Base-by-base conservation (phyloP, 345 rosid species). In the Adansonia digitata region DNA sequence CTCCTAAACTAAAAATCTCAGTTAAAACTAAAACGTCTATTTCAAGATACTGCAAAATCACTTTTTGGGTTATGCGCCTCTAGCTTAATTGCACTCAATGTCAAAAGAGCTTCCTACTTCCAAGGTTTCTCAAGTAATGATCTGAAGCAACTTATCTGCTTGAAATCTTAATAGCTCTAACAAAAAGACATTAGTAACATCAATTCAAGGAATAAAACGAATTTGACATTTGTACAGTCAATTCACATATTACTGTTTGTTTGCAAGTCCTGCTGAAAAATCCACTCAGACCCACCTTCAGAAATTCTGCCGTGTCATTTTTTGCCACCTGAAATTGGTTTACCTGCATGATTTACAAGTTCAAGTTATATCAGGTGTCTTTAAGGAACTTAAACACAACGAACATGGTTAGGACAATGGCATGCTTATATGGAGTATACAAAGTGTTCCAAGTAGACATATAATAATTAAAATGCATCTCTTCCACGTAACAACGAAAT, bases 291-390 rank as follows among this genome's bases (percentile, higher is more conserved):
- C 76, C 97, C 98, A 82, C 97, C 84, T 84, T 91, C 94, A 81
- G 93, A 81, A 52, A 95, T 83, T 64, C 97, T 89, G 90, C 87
- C 91, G 84, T 95, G 99, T 73, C 99, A 95, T 74, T 93, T 95
- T 70, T 93, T 3, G 94, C 99, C 71, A 93, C 97, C 85, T 95
- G 97, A 52, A 93, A 76, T 78, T 95, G 96, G 84, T 86, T 93
- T 65, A 95, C 98, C 99, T 95, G 85, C 78, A 84, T 73, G 51
- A 64, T 51, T 59, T 14, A 65, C 2, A 2, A 2, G 37, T 39
- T 74, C 39, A 74, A 52, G 59, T 31, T 29, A 46, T 12, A 56
- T 13, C 52, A 35, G 13, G n/a, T 45, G 51, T 22, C 43, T 43
- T 29, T 0, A 34, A 5, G 65, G 31, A 62, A 49, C 10, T 64